Percentiles rank a stretch among this genome's conserved stretches.
phyloP scores from a whole-genome alignment of 2,329 filamentous ascomycete genomes.

The Fusarium abutilonis region DNA sequence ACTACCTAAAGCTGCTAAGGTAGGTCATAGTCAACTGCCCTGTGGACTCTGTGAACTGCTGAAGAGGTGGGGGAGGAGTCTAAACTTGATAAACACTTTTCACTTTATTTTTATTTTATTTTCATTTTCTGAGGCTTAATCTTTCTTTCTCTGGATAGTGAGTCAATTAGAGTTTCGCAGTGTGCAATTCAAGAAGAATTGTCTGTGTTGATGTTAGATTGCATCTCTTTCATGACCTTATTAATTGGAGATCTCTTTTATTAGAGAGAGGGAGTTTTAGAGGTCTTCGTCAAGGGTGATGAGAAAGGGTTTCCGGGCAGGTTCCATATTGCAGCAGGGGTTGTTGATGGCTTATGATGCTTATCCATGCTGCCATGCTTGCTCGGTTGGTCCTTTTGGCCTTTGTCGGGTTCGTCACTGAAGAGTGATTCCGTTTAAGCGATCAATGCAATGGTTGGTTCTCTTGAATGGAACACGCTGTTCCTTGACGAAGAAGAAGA shows the following conservation, averaged over 20 bases:
- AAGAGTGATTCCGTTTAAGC: conserved; percentile 18
- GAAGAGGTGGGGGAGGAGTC: conserved; percentile 5
- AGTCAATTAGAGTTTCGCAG: neutral
- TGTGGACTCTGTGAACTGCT: neutral
- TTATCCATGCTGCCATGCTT: neutral
- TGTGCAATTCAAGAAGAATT: neutral
- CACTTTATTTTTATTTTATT: neutral
- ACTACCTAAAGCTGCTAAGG: neutral
- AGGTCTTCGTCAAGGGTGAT: conserved; percentile 8
- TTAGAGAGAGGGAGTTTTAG: conserved; percentile 8
- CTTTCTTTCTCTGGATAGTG: neutral
- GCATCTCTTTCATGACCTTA: conserved; percentile 36
- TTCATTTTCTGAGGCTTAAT: neutral
- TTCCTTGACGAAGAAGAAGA: neutral
- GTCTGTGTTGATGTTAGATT: neutral
- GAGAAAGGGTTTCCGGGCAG: conserved; percentile 7
- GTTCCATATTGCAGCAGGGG: conserved; percentile 9
- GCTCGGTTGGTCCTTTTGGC: conserved; percentile 15
- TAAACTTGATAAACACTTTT: no score
- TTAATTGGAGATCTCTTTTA: conserved; percentile 26
- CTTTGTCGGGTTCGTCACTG: neutral
- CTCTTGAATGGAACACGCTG: neutral
- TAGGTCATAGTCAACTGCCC: conserved; percentile 7
- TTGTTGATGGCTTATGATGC: neutral
- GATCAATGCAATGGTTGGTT: conserved; percentile 8